Evolutionary conservation across 768 basidiomycete genomes (phyloP).

Genomic region (Favolaschia claudopus): DNA sequence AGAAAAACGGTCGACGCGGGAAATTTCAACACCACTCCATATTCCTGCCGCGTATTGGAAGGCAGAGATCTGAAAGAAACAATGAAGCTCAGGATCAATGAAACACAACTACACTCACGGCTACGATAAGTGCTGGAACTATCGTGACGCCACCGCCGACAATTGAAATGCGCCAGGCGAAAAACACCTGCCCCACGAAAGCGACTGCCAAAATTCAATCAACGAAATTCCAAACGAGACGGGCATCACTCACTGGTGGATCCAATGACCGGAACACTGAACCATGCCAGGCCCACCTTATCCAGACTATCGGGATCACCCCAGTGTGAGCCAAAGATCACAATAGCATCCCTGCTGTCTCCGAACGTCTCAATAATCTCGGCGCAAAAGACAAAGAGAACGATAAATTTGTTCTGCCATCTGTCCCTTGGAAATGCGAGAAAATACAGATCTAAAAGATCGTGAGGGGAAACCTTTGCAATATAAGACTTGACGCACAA

Average conservation of each 20-base stretch:
- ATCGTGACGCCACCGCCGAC: slow-evolving; percentile 15
- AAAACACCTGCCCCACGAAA: slow-evolving; percentile 30
- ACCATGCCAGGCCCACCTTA: slow-evolving; percentile 21
- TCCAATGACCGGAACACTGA: slow-evolving; percentile 29
- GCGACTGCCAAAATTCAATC: slow-evolving; percentile 20
- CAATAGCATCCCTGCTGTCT: slow-evolving; percentile 26
- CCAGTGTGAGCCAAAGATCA: slow-evolving; percentile 26
- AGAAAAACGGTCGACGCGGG: background rate
- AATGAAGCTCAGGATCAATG: background rate
- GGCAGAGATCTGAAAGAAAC: background rate
- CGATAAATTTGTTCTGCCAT: slow-evolving; percentile 16
- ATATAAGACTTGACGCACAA: no score
- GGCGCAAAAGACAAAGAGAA: slow-evolving; percentile 23
- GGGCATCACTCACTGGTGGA: slow-evolving; percentile 15
- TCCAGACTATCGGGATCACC: slow-evolving; percentile 23
- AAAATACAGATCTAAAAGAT: slow-evolving; percentile 35
- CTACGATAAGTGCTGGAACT: slow-evolving; percentile 23
- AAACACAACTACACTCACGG: background rate
- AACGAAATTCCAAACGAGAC: background rate
- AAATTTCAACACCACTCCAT: slow-evolving; percentile 1
- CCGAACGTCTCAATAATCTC: slow-evolving; percentile 31
- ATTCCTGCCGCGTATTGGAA: slow-evolving; percentile 8
- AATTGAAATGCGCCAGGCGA: slow-evolving; percentile 31
- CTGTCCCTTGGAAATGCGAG: slow-evolving; percentile 41
- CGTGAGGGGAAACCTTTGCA: background rate